Evolutionary conservation across 129 eudicot species (phyloP).

Genomic region (Mikania micrantha): DNA sequence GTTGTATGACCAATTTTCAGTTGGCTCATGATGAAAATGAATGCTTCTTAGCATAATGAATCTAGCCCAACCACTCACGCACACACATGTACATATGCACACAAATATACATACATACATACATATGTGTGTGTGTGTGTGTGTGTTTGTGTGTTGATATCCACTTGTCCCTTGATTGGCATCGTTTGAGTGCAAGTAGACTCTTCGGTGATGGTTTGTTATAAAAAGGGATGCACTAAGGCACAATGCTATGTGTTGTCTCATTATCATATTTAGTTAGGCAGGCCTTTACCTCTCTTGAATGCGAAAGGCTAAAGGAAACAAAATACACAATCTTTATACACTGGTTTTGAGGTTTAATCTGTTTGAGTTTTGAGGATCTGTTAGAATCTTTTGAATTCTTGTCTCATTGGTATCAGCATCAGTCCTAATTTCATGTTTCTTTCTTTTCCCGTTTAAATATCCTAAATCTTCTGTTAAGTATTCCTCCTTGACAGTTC

Average conservation of each 20-base stretch:
- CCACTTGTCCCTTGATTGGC: background rate
- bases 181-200: too few species aligned
- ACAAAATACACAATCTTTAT: background rate
- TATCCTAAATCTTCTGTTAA: background rate
- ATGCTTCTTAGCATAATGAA: background rate
- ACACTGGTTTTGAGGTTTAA: background rate
- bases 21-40: background rate
- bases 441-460: background rate
- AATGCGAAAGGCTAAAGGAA: background rate
- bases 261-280: background rate
- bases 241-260: background rate
- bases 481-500: background rate
- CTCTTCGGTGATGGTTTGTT: background rate
- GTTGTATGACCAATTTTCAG: background rate
- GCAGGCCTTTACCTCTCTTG: background rate
- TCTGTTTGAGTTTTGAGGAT: background rate
- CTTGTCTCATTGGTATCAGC: background rate
- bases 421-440: background rate
- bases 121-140: too few species aligned
- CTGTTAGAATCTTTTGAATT: background rate
- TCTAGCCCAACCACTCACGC: background rate
- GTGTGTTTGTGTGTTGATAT: background rate
- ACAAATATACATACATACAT: too few species aligned
- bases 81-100: background rate
- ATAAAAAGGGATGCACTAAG: background rate